These are phyloP conservation scores for Fusarium nematophilum DNA, from an alignment of 2,329 filamentous ascomycete species.

Conservation along the genomic window DNA sequence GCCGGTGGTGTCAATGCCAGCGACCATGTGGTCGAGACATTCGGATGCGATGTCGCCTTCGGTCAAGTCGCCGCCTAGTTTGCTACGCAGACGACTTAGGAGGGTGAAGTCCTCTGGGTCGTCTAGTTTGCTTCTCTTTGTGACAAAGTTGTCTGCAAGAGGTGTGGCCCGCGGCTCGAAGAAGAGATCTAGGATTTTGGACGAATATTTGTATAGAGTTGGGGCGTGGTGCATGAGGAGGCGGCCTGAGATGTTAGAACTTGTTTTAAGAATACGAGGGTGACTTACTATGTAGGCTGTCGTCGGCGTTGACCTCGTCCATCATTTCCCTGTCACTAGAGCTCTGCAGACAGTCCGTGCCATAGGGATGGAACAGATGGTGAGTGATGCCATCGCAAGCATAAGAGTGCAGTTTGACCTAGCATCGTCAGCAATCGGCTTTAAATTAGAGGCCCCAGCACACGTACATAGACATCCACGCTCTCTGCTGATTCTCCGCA, in stretches of 20 bases:
- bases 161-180: slow-evolving; percentile 66
- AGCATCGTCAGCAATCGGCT: background rate
- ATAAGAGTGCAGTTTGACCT: slow-evolving; percentile 66
- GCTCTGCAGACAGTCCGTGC: slow-evolving; percentile 67
- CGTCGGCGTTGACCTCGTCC: slow-evolving; percentile 73
- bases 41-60: slow-evolving; percentile 70
- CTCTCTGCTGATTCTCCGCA: slow-evolving; percentile 57
- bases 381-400: slow-evolving; percentile 75
- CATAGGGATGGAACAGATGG: slow-evolving; percentile 73
- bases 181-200: slow-evolving; percentile 57
- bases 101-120: slow-evolving; percentile 65
- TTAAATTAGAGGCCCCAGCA: no score
- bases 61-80: slow-evolving; percentile 57
- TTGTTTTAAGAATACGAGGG: background rate
- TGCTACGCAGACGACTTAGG: slow-evolving; percentile 64
- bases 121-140: slow-evolving; percentile 58
- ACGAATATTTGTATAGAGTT: slow-evolving; percentile 57
- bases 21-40: slow-evolving; percentile 76
- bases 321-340: slow-evolving; percentile 69
- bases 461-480: slow-evolving; percentile 70
- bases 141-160: slow-evolving; percentile 67
- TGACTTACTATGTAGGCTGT: slow-evolving; percentile 70
- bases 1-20: slow-evolving; percentile 76
- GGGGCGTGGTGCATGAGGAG: slow-evolving; percentile 68
- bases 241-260: slow-evolving; percentile 56